Conservation (phyloP, 2,329 filamentous ascomycete species). For the Fusarium protoensiforme region DNA sequence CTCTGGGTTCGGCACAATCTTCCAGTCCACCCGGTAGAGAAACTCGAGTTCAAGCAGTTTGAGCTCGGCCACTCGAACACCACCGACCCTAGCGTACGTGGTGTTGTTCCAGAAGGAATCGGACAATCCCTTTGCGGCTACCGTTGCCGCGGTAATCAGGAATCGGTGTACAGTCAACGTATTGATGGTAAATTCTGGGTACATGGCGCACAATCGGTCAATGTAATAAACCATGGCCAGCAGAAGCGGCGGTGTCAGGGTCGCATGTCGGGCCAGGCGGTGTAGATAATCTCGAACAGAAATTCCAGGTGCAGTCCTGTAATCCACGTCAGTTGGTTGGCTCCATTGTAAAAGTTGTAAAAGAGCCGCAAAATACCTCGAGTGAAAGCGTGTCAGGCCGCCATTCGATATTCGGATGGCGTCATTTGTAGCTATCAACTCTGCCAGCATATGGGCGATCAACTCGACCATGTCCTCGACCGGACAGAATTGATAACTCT, state of each 20-base stretch:
- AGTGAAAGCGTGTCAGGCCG: slow-evolving; percentile 93
- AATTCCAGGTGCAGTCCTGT: slow-evolving; percentile 81
- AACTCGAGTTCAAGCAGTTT: slow-evolving; percentile 95
- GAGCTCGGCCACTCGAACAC: slow-evolving; percentile 88
- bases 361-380: slow-evolving; percentile 67
- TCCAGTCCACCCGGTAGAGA: slow-evolving; percentile 91
- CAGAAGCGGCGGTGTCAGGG: slow-evolving; percentile 91
- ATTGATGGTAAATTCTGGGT: slow-evolving; percentile 95
- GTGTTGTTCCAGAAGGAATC: slow-evolving; percentile 99
- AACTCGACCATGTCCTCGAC: slow-evolving; percentile 89
- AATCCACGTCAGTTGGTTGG: slow-evolving; percentile 38
- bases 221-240: slow-evolving; percentile 99
- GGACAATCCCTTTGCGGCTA: slow-evolving; percentile 94
- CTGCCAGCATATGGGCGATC: slow-evolving; percentile 94
- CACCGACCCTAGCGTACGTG: slow-evolving; percentile 93
- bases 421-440: slow-evolving; percentile 94
- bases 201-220: slow-evolving; percentile 90
- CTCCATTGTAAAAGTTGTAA: slow-evolving; percentile 9
- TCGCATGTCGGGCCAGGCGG: slow-evolving; percentile 92
- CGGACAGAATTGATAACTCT: slow-evolving; percentile 82
- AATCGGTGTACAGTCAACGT: slow-evolving; percentile 97
- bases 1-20: slow-evolving; percentile 95
- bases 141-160: slow-evolving; percentile 93
- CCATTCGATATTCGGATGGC: slow-evolving; percentile 79
- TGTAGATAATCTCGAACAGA: slow-evolving; percentile 95